Percentiles rank a stretch among this genome's conserved stretches.
Evolutionary conservation across 2,329 filamentous ascomycete genomes (phyloP).

Genomic region (Alternaria ethzedia): DNA sequence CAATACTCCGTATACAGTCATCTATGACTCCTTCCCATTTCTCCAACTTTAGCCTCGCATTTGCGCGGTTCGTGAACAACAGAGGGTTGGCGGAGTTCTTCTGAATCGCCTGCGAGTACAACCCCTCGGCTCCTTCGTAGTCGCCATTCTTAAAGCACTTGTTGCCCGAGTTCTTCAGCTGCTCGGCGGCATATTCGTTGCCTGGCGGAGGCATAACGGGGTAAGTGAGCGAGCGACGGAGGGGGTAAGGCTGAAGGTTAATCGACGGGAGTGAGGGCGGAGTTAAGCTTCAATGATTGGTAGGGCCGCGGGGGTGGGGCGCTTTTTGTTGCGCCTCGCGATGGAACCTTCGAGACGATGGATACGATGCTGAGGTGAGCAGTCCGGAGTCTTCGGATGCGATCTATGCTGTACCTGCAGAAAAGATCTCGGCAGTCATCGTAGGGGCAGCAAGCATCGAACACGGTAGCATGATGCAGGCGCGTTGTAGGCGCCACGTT

Average conservation of each 20-base stretch:
- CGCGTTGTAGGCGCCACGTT: background rate
- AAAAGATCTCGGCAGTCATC: background rate
- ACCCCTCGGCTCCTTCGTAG: conserved; percentile 68
- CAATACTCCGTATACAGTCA: conserved; percentile 78
- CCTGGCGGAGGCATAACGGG: conserved; percentile 31
- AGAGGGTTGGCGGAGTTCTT: conserved; percentile 77
- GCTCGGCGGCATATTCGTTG: conserved; percentile 52
- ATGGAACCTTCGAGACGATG: conserved; percentile 35
- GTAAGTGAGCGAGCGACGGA: background rate
- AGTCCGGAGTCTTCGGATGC: conserved; percentile 10
- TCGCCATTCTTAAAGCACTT: conserved; percentile 69
- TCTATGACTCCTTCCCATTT: conserved; percentile 76
- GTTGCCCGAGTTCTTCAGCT: conserved; percentile 64
- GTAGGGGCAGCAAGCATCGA: background rate
- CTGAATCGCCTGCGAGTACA: conserved; percentile 81
- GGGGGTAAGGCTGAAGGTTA: background rate
- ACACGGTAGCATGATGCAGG: background rate
- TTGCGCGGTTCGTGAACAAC: conserved; percentile 88
- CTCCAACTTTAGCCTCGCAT: conserved; percentile 76
- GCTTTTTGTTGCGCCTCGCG: conserved; percentile 15
- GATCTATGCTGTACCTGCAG: background rate
- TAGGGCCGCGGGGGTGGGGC: conserved; percentile 25
- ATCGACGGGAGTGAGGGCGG: conserved; percentile 25
- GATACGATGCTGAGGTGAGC: conserved; percentile 23
- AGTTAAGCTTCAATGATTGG: conserved; percentile 31